These are phyloP conservation scores for Pisolithus thermaeus DNA, from an alignment of 1,284 basidiomycete genomes.

Conservation along the genomic window DNA sequence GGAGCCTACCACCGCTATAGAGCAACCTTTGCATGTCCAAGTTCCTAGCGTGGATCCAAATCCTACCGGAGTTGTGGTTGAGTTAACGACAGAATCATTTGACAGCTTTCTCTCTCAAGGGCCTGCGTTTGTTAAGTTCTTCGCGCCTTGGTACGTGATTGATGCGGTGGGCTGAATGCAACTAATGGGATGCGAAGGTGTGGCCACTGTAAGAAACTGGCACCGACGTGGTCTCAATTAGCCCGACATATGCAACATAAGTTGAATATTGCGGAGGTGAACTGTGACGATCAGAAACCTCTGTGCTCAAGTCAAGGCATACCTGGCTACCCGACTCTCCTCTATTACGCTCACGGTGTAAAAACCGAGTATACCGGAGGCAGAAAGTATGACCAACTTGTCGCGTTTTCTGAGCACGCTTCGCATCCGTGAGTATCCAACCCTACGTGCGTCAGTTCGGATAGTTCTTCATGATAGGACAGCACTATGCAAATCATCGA, in stretches of 20 bases:
- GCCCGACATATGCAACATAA: slow-evolving; percentile 63
- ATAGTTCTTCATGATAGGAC: slow-evolving; percentile 16
- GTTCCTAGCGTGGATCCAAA: slow-evolving; percentile 37
- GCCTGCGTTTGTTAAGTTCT: slow-evolving; percentile 84
- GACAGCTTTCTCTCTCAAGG: slow-evolving; percentile 46
- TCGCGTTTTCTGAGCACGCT: slow-evolving; percentile 68
- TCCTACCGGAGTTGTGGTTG: slow-evolving; percentile 54
- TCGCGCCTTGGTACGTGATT: slow-evolving; percentile 68
- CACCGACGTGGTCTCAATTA: slow-evolving; percentile 73
- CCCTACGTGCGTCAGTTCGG: not conserved
- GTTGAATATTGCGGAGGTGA: slow-evolving; percentile 75
- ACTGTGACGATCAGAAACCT: slow-evolving; percentile 71
- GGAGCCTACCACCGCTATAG: slow-evolving; percentile 10
- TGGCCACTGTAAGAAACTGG: slow-evolving; percentile 88
- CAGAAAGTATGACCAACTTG: slow-evolving; percentile 63
- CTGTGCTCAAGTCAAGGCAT: slow-evolving; percentile 66
- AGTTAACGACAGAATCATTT: slow-evolving; percentile 52
- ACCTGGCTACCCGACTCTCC: slow-evolving; percentile 74
- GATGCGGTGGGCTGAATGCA: not conserved
- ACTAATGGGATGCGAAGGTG: slow-evolving; percentile 43
- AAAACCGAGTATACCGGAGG: slow-evolving; percentile 68
- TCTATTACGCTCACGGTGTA: slow-evolving; percentile 51
- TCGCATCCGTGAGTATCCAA: slow-evolving; percentile 47
- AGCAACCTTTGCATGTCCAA: slow-evolving; percentile 11
- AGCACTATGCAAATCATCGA: slow-evolving; percentile 41